Evolutionary conservation across 495 filamentous ascomycete genomes (phyloP), one percentile per base, ranked within the genome.

Genomic region (Usnea hakonensis): DNA sequence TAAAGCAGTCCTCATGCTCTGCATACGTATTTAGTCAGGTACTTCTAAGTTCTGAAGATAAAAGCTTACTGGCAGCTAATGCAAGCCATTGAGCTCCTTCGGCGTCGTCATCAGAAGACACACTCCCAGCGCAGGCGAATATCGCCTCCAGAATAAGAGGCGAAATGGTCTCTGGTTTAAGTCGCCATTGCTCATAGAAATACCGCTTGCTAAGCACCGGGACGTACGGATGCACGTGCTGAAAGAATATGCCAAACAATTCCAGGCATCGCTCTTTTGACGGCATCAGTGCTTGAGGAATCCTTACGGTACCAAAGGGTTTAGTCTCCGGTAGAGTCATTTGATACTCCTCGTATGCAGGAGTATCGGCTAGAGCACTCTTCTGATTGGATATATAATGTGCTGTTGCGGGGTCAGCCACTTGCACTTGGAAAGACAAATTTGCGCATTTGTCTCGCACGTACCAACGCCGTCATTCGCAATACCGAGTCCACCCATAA

Each of bases 1-100:
- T 91, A 69, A 97, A 98, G 62, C 88, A 94, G 73, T 96, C 89
- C 67, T 91, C 90, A 71, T 98, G 94, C 68, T 88, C 92, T 96
- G 61, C 17, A 33, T 58, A 21, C 26, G 10, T 17, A 35, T 54
- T 75, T 55, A 73, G 68, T 35, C 11, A 60, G 60, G 28, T 38
- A 16, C 35, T 21, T 43, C 7, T 14, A 6, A 16, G 35, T 10
- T 16, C n/a, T 58, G 17, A 48, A 33, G 19, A 44, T 14, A 7
- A 37, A 23, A 35, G 70, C 90, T 78, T 76, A 96, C 93, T 89
- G 48, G 89, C 88, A 61, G 92, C 93, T 65, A 97, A 81, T 54
- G 91, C 91, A 43, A 97, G 84, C 95, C 95, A 99, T 71, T 95
- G 91, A 55, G 91, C 86, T 53, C 91, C 91, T 75, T 95, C 85